Evolutionary conservation across 495 filamentous ascomycete species (phyloP), one percentile per base, ranked within the genome.

Genomic region (Parathielavia appendiculata): DNA sequence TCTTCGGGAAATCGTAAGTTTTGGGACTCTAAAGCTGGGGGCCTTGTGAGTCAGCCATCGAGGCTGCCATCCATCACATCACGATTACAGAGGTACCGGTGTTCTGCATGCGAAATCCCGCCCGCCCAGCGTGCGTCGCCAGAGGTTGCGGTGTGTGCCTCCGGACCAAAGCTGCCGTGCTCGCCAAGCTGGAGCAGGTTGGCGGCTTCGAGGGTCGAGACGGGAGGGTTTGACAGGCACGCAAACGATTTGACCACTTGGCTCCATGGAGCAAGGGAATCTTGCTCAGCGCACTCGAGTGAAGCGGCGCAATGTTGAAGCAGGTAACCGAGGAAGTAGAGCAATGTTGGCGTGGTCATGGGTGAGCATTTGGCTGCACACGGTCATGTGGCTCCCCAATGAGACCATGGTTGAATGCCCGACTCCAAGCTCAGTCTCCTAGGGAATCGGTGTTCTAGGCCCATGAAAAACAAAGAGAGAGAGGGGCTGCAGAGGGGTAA

Each of bases 401-500:
- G 49, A 39, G 32, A 57, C 62, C 36, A 38, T 16, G 32, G 14
- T 11, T 38, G n/a, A n/a, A 41, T 43, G 16, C 36, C 22, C 26
- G 39, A n/a, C 26, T 43, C 47, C 26, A 51, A 10, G 40, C 44
- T 19, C 47, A 22, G n/a, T 47, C 44, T 57, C 34, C 19, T 45
- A 50, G 34, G 48, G 40, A n/a, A 30, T 32, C 3, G 30, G 35
- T 19, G 57, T 58, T 64, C 62, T 59, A 59, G 55, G 47, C 54
- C 51, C 48, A 46, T 61, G 46, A 34, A 49, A 38, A n/a, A 5
- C 41, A 20, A 32, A 49, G 48, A 51, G 55, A 58, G 35, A 41
- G 54, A 53, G 20, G 60, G 62, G 58, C 45, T 54, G 44, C 43
- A 35, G 63, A 63, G 60, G 64, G 64, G 64, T 65, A 59, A 54